Percentiles rank a stretch among this genome's conserved stretches.
Conservation (phyloP, 257 asterid genomes). For the Sherardia arvensis region DNA sequence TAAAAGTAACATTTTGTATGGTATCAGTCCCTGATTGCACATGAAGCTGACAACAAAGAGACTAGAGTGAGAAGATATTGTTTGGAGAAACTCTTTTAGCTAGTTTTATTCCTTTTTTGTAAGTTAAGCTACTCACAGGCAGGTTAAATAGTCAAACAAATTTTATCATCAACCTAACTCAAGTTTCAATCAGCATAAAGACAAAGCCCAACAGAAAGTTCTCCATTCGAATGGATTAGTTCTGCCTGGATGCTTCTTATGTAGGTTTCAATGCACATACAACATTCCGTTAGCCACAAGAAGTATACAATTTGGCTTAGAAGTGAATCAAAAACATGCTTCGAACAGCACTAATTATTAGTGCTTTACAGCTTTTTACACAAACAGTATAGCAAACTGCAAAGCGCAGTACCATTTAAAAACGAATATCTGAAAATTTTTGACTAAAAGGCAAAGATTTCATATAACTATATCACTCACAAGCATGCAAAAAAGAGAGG, state of each 20-base stretch:
- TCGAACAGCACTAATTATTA: neutral
- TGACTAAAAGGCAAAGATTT: neutral
- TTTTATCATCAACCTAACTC: neutral
- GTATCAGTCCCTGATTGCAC: constrained; percentile 73
- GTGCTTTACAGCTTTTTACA: neutral
- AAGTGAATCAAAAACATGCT: neutral
- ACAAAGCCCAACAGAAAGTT: neutral
- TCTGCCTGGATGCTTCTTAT: neutral
- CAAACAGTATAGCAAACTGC: neutral
- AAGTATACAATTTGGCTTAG: neutral
- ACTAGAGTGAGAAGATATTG: constrained; percentile 4
- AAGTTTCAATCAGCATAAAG: neutral
- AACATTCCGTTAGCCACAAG: neutral
- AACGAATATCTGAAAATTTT: neutral
- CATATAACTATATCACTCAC: neutral
- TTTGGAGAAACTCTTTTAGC: constrained; percentile 16
- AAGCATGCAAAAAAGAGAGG: neutral
- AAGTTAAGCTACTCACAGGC: neutral
- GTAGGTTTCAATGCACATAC: neutral
- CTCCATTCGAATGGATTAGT: neutral
- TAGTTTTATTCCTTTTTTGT: neutral
- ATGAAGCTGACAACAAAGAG: constrained; percentile 65
- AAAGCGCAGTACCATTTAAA: neutral
- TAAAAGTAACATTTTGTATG: constrained; percentile 77
- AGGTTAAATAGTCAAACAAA: neutral